Evolutionary conservation across 805 yeast species (phyloP).

Genomic region (Lipomyces spencermartinsiae): DNA sequence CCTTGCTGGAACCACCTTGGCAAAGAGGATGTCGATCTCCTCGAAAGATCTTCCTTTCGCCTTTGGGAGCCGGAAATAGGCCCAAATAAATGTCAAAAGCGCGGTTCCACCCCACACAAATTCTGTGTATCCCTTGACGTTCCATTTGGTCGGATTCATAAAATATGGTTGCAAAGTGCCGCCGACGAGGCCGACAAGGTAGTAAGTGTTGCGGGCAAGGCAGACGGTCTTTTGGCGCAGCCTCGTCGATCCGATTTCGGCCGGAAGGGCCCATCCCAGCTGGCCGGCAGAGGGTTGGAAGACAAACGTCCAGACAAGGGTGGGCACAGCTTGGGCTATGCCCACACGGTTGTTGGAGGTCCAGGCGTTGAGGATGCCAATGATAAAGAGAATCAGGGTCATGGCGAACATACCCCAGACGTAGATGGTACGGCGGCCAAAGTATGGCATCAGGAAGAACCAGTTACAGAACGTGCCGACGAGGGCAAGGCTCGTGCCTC

Average conservation of each 20-base stretch:
- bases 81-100: constrained; percentile 50
- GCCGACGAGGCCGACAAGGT: constrained; percentile 33
- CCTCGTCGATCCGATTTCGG: constrained; percentile 54
- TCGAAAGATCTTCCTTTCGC: constrained; percentile 63
- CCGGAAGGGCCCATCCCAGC: constrained; percentile 50
- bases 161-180: too few species aligned
- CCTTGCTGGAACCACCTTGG: constrained; percentile 42
- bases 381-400: too few species aligned
- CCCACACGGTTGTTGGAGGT: not conserved
- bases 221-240: constrained; percentile 53
- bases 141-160: constrained; percentile 55
- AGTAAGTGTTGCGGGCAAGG: constrained; percentile 49
- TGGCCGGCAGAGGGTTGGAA: constrained; percentile 56
- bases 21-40: constrained; percentile 49
- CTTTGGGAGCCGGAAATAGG: constrained; percentile 63
- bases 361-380: too few species aligned
- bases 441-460: constrained; percentile 38
- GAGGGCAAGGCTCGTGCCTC: constrained; percentile 43
- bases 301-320: constrained; percentile 54
- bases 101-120: constrained; percentile 53
- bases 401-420: too few species aligned
- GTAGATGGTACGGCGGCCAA: too few species aligned
- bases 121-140: constrained; percentile 57
- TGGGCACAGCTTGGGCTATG: constrained; percentile 25
- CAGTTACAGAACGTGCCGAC: constrained; percentile 49